A percentile compares a stretch with the other conserved stretches of the same genome.
Conservation (phyloP, 352 stramenopile genomes). For the Globisporangium nunn region DNA sequence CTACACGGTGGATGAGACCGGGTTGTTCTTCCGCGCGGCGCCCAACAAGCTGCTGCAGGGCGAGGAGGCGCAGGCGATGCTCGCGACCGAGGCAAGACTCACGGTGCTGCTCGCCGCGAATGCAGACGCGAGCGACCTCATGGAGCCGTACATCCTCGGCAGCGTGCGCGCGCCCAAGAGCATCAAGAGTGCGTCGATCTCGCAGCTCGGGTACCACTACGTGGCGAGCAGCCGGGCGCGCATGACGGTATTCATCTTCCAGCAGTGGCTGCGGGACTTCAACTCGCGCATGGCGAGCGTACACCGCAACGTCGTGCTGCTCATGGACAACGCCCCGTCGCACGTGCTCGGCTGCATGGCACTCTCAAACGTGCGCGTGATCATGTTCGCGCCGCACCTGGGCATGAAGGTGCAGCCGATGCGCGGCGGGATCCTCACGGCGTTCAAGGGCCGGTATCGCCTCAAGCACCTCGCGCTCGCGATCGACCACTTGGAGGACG, state of each 20-base stretch:
- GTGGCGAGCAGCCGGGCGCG: slow-evolving; percentile 74
- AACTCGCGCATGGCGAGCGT: slow-evolving; percentile 82
- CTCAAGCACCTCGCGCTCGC: slow-evolving; percentile 80
- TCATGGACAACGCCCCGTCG: slow-evolving; percentile 84
- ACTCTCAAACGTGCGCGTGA: slow-evolving; percentile 82
- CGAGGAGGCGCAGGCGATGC: slow-evolving; percentile 67
- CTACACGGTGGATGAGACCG: slow-evolving; percentile 84
- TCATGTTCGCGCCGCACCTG: slow-evolving; percentile 78
- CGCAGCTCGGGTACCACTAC: slow-evolving; percentile 83
- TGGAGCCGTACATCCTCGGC: slow-evolving; percentile 85
- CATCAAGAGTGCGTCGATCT: slow-evolving; percentile 77
- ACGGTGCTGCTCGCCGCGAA: slow-evolving; percentile 73
- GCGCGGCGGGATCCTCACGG: slow-evolving; percentile 70
- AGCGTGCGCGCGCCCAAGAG: slow-evolving; percentile 61
- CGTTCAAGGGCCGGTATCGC: slow-evolving; percentile 85
- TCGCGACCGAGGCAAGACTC: slow-evolving; percentile 65
- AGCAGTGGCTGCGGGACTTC: slow-evolving; percentile 83
- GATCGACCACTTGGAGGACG: slow-evolving; percentile 80
- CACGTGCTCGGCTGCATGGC: slow-evolving; percentile 74
- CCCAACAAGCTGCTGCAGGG: slow-evolving; percentile 79
- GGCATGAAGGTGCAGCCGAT: slow-evolving; percentile 85
- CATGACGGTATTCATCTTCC: slow-evolving; percentile 88
- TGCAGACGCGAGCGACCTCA: slow-evolving; percentile 66
- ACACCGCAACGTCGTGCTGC: slow-evolving; percentile 73
- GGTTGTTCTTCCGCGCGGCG: slow-evolving; percentile 81